Conservation (phyloP, 768 basidiomycete species). For the Termitomyces sp. region DNA sequence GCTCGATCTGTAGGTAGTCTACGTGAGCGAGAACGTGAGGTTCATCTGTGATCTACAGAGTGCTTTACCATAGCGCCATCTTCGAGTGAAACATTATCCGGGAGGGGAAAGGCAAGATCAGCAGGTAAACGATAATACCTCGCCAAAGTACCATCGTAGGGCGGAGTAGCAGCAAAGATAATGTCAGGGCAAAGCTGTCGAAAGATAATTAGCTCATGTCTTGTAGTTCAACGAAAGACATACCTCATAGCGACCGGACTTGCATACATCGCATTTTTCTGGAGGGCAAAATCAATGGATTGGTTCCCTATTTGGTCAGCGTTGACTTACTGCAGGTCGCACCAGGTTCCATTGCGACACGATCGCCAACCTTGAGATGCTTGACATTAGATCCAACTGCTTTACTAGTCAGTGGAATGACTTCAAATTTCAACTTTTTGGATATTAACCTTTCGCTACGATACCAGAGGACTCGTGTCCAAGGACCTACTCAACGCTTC, state of each 20-base stretch:
- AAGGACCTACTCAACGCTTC: conserved; percentile 79
- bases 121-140: conserved; percentile 85
- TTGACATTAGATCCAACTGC: conserved; percentile 77
- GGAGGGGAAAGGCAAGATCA: conserved; percentile 80
- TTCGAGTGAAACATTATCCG: conserved; percentile 80
- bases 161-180: conserved; percentile 90
- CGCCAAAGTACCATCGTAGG: conserved; percentile 84
- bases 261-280: conserved; percentile 74
- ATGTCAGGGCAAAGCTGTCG: conserved; percentile 78
- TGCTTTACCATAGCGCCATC: conserved; percentile 85
- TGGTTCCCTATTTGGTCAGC: conserved; percentile 1
- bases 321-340: conserved; percentile 61
- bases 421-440: not conserved
- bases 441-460: conserved; percentile 52
- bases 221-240: conserved; percentile 8
- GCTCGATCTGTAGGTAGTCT: conserved; percentile 69
- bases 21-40: not conserved
- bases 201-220: not conserved
- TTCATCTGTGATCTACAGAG: not conserved
- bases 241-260: conserved; percentile 80
- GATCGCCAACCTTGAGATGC: conserved; percentile 74
- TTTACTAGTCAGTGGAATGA: not conserved
- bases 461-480: conserved; percentile 92
- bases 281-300: not conserved
- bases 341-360: conserved; percentile 91